Percentiles rank a stretch among this genome's conserved stretches.
phyloP scores from a whole-genome alignment of 306 rosid genomes.

The Echinosophora koreensis region DNA sequence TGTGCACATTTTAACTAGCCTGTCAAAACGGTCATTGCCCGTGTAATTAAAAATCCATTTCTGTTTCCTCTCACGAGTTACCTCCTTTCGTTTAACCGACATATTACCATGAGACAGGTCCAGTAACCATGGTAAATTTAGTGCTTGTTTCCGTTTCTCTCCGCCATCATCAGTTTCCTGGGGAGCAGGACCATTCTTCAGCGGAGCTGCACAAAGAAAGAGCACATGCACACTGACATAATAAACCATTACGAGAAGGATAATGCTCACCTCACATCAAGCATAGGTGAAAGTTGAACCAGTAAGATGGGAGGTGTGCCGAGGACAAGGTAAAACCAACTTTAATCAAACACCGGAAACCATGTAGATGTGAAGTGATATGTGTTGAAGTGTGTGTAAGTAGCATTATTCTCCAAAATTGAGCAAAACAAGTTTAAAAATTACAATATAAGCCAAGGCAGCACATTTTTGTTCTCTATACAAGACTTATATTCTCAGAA shows the following conservation, averaged over 20 bases:
- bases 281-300: not conserved
- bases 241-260: not conserved
- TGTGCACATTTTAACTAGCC: constrained; percentile 55
- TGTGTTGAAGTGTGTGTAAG: not conserved
- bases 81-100: constrained; percentile 53
- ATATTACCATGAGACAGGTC: constrained; percentile 2
- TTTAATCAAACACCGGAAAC: not conserved
- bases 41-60: constrained; percentile 59
- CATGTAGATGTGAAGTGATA: not conserved
- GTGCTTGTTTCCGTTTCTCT: constrained; percentile 15
- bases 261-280: not conserved
- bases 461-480: constrained; percentile 5
- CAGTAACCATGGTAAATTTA: constrained; percentile 55
- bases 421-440: not conserved
- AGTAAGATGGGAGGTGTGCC: not conserved
- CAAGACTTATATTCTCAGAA: constrained; percentile 39
- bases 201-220: constrained; percentile 49
- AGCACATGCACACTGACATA: constrained; percentile 24
- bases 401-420: not conserved
- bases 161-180: constrained; percentile 37
- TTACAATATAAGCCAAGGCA: constrained; percentile 12
- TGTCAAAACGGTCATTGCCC: constrained; percentile 43
- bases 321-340: not conserved
- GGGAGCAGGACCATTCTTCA: constrained; percentile 8
- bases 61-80: constrained; percentile 65